A percentile compares a stretch with the other conserved stretches of the same genome.
phyloP scores from a whole-genome alignment of 1,284 basidiomycete genomes.

The Leccinum subatratum region DNA sequence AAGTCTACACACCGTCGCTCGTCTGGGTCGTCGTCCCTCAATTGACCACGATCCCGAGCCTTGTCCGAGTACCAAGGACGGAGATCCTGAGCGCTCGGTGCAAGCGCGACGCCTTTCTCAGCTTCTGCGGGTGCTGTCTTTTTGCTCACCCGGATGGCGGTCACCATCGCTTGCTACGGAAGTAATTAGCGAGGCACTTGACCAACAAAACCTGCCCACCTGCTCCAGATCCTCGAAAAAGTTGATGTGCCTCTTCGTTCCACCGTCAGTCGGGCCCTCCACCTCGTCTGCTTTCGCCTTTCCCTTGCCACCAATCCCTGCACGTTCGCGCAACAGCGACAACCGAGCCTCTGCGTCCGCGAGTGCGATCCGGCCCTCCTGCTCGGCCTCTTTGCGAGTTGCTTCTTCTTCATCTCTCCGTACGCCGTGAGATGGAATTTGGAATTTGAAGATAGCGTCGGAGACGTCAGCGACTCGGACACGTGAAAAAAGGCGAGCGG shows the following conservation, averaged over 20 bases:
- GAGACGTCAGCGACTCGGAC: conserved; percentile 81
- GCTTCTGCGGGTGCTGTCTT: conserved; percentile 50
- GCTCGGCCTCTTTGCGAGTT: conserved; percentile 54
- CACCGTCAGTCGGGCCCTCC: conserved; percentile 11
- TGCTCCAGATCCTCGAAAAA: conserved; percentile 72
- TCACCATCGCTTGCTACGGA: conserved; percentile 41
- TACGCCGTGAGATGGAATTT: too few species aligned
- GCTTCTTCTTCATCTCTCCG: conserved; percentile 77
- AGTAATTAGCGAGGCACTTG: not conserved
- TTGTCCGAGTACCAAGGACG: conserved; percentile 69
- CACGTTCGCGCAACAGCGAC: conserved; percentile 56
- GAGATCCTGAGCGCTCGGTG: conserved; percentile 67
- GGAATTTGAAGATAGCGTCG: conserved; percentile 69
- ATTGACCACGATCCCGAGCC: conserved; percentile 35
- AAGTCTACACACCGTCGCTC: conserved; percentile 26
- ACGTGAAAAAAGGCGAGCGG: conserved; percentile 63
- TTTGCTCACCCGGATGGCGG: conserved; percentile 41
- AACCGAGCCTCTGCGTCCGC: conserved; percentile 81
- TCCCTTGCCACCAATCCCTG: conserved; percentile 43
- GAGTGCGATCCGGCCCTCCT: conserved; percentile 66
- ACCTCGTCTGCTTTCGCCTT: conserved; percentile 37
- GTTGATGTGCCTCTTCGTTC: conserved; percentile 56
- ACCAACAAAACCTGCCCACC: conserved; percentile 30
- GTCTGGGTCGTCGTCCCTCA: conserved; percentile 19
- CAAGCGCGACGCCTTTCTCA: conserved; percentile 68